Percentiles rank a stretch among this genome's conserved stretches.
Conservation (phyloP, 2,329 filamentous ascomycete genomes). For the Phaeoacremonium minimum region DNA sequence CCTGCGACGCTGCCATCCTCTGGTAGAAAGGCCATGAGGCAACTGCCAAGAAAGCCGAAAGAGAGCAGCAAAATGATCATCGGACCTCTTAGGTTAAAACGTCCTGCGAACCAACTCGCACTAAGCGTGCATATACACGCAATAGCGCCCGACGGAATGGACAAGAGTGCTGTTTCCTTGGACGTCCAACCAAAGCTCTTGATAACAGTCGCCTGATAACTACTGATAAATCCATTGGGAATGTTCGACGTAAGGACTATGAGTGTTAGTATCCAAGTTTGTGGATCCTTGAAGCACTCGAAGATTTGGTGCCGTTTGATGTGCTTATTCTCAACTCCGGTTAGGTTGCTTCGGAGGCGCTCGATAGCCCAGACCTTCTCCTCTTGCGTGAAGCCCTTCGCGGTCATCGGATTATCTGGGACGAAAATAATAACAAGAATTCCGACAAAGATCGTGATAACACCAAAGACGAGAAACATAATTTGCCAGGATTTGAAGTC, state of each 20-base stretch:
- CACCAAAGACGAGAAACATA: constrained; percentile 10
- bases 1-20: constrained; percentile 24
- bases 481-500: constrained; percentile 13
- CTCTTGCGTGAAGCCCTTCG: constrained; percentile 3
- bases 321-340: constrained; percentile 66
- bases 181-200: constrained; percentile 12
- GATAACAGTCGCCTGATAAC: constrained; percentile 13
- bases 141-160: constrained; percentile 28
- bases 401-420: constrained; percentile 8
- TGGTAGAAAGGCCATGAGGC: constrained; percentile 26
- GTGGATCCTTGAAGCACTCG: constrained; percentile 9
- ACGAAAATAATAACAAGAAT: constrained; percentile 7
- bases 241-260: constrained; percentile 11
- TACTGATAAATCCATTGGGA: constrained; percentile 12
- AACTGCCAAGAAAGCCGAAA: constrained; percentile 30
- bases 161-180: constrained; percentile 22
- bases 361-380: constrained; percentile 15
- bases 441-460: constrained; percentile 8
- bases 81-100: constrained; percentile 6
- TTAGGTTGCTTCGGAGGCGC: constrained; percentile 60
- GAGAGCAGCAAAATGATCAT: constrained; percentile 17
- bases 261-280: constrained; percentile 13
- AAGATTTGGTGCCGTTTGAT: constrained; percentile 58
- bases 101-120: constrained; percentile 7
- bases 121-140: constrained; percentile 16